Conservation (phyloP, 495 filamentous ascomycete genomes). For the Neohortaea acidophila region DNA sequence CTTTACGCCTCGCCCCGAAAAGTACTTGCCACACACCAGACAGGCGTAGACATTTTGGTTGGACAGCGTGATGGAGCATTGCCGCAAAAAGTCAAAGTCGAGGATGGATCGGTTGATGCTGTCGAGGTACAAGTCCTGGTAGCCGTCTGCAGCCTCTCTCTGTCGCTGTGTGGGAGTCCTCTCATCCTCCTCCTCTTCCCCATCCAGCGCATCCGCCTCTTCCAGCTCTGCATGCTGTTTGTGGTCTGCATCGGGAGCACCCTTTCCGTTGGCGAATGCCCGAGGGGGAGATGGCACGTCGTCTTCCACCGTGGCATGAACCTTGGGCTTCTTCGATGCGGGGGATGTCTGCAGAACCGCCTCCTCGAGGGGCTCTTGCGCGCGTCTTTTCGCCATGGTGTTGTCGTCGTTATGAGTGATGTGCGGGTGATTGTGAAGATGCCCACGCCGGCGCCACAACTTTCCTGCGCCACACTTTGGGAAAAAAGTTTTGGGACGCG, state of each 20-base stretch:
- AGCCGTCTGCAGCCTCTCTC: conserved; percentile 44
- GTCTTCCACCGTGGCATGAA: conserved; percentile 40
- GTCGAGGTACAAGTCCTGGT: conserved; percentile 92
- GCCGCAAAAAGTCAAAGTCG: conserved; percentile 96
- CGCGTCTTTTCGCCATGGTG: conserved; percentile 60
- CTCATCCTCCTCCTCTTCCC: conserved; percentile 26
- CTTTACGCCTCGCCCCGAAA: conserved; percentile 81
- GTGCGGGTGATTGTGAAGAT: too few species aligned
- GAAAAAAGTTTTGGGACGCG: too few species aligned
- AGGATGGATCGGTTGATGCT: conserved; percentile 79
- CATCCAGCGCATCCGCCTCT: conserved; percentile 27
- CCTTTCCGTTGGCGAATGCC: conserved; percentile 16
- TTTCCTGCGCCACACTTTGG: too few species aligned
- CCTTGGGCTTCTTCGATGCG: conserved; percentile 57
- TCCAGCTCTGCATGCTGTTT: conserved; percentile 30
- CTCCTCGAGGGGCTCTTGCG: conserved; percentile 61
- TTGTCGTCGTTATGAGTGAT: not conserved
- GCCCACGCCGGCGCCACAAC: too few species aligned
- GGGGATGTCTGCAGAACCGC: conserved; percentile 45
- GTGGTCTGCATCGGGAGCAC: conserved; percentile 22
- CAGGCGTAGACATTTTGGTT: conserved; percentile 99
- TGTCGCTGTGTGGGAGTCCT: conserved; percentile 28
- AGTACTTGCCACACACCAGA: conserved; percentile 95
- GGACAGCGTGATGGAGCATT: conserved; percentile 85
- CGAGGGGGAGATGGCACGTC: conserved; percentile 20